Conservation (phyloP, 768 basidiomycete species). For the Hygrophorus russula region DNA sequence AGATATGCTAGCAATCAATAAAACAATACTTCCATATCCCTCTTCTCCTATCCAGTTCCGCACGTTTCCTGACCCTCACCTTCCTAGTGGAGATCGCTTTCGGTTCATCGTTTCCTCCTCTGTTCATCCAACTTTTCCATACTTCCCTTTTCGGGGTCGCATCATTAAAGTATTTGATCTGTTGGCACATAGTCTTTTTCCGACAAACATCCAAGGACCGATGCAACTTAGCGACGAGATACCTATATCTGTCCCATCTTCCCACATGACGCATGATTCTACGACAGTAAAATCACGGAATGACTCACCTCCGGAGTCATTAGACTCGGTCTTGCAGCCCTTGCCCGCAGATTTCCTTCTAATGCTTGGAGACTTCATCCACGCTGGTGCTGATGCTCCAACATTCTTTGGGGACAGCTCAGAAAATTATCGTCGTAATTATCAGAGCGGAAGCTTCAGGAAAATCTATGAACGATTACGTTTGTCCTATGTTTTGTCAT, state of each 20-base stretch:
- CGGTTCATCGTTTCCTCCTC: slow-evolving; percentile 64
- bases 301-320: neutral
- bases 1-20: slow-evolving; percentile 28
- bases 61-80: slow-evolving; percentile 64
- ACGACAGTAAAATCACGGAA: neutral
- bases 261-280: neutral
- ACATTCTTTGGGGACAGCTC: slow-evolving; percentile 44
- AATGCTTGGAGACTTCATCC: slow-evolving; percentile 68
- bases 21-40: slow-evolving; percentile 39
- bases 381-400: slow-evolving; percentile 67
- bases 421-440: slow-evolving; percentile 56
- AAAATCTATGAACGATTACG: slow-evolving; percentile 61
- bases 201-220: slow-evolving; percentile 7
- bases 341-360: slow-evolving; percentile 46
- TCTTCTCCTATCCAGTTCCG: slow-evolving; percentile 43
- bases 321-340: neutral
- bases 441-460: slow-evolving; percentile 51
- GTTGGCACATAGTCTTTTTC: slow-evolving; percentile 43
- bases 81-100: slow-evolving; percentile 43
- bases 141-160: slow-evolving; percentile 39
- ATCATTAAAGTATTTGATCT: slow-evolving; percentile 56
- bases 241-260: slow-evolving; percentile 1
- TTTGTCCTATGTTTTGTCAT: slow-evolving; percentile 23
- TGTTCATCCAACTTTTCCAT: slow-evolving; percentile 63
- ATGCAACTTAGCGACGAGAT: slow-evolving; percentile 6